Percentiles rank a stretch among this genome's conserved stretches.
Conservation (phyloP, 306 rosid species). For the Purshia tridentata region DNA sequence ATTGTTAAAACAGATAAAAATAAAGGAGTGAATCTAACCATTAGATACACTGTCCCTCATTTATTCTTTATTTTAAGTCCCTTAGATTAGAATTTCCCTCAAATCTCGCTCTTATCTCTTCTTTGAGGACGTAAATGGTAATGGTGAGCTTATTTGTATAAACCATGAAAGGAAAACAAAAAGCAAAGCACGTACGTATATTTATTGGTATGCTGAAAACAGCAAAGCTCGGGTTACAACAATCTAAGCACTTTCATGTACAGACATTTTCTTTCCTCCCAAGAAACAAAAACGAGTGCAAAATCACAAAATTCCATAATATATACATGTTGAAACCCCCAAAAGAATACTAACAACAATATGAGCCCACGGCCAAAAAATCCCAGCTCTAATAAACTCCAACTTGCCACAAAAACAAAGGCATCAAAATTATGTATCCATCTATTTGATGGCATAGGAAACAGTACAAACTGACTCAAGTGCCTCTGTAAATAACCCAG, state of each 20-base stretch:
- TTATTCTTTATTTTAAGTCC: too few species aligned
- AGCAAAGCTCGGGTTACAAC: constrained; percentile 50
- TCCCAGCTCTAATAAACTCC: constrained; percentile 47
- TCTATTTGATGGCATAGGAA: constrained; percentile 81
- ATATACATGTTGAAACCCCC: constrained; percentile 60
- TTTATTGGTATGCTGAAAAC: constrained; percentile 52
- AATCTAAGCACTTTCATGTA: constrained; percentile 68
- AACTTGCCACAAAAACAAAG: constrained; percentile 34
- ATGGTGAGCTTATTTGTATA: neutral
- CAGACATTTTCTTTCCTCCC: constrained; percentile 44
- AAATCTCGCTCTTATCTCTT: too few species aligned
- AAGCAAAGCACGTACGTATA: constrained; percentile 37
- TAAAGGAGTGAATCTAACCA: too few species aligned
- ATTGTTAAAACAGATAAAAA: too few species aligned
- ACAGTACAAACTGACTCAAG: constrained; percentile 69
- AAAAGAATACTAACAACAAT: constrained; percentile 22
- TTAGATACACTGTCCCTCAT: too few species aligned
- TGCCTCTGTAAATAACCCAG: constrained; percentile 79
- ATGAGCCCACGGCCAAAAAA: constrained; percentile 28
- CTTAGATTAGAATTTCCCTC: too few species aligned
- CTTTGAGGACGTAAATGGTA: neutral
- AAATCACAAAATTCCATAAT: constrained; percentile 65
- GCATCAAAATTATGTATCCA: constrained; percentile 19
- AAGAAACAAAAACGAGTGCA: constrained; percentile 36
- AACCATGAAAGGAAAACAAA: neutral